Percentiles rank a stretch among this genome's conserved stretches.
Evolutionary conservation across 257 asterid genomes (phyloP).

Genomic region (Phtheirospermum japonicum): DNA sequence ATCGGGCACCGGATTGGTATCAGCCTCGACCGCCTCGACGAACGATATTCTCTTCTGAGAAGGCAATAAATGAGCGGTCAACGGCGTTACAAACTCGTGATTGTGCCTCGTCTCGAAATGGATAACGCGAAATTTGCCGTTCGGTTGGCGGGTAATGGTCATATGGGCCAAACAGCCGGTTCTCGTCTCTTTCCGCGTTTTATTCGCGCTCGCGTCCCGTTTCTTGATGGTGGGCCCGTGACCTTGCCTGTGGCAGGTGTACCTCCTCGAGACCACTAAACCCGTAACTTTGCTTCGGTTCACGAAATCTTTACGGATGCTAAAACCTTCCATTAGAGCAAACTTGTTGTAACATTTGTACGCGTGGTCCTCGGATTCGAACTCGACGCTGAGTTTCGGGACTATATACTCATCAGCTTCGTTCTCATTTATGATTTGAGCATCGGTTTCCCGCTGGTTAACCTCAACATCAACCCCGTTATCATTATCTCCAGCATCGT

Average conservation of each 20-base stretch:
- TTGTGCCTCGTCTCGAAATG: slow-evolving; percentile 55
- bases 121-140: slow-evolving; percentile 52
- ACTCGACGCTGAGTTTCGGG: slow-evolving; percentile 56
- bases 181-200: slow-evolving; percentile 50
- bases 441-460: slow-evolving; percentile 28
- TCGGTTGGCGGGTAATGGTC: slow-evolving; percentile 60
- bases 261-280: slow-evolving; percentile 57
- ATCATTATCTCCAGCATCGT: slow-evolving; percentile 21
- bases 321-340: slow-evolving; percentile 61
- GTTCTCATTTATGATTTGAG: slow-evolving; percentile 27
- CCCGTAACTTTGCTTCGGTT: slow-evolving; percentile 57
- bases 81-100: slow-evolving; percentile 53
- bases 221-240: slow-evolving; percentile 36
- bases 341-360: slow-evolving; percentile 52
- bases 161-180: slow-evolving; percentile 63
- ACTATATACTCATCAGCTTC: slow-evolving; percentile 37
- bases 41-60: slow-evolving; percentile 67
- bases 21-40: slow-evolving; percentile 57
- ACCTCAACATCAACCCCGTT: slow-evolving; percentile 17
- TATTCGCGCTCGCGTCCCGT: slow-evolving; percentile 34
- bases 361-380: slow-evolving; percentile 56
- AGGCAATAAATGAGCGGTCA: slow-evolving; percentile 60
- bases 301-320: slow-evolving; percentile 62
- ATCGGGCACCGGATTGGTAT: slow-evolving; percentile 35
- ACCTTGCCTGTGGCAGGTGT: slow-evolving; percentile 67